Evolutionary conservation across 345 rosid species (phyloP).

Genomic region (Adansonia digitata): DNA sequence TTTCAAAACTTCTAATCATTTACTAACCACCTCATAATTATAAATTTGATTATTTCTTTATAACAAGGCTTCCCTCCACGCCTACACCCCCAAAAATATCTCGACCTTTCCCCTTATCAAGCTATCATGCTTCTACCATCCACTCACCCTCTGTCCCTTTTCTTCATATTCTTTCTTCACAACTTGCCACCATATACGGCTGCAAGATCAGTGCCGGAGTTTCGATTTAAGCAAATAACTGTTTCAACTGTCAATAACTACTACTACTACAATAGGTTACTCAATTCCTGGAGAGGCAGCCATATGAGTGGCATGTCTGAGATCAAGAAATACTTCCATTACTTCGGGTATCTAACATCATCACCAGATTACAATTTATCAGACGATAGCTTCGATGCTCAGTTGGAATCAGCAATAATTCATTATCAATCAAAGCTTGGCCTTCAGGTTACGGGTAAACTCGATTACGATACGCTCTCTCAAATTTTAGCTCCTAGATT

Average conservation of each 20-base stretch:
- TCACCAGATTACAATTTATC: constrained; percentile 14
- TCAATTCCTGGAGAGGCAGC: constrained; percentile 17
- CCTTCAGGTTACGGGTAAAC: constrained; percentile 43
- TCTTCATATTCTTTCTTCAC: constrained; percentile 26
- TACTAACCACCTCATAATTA: background rate
- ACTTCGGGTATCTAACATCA: constrained; percentile 43
- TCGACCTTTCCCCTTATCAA: background rate
- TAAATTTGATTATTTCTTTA: constrained; percentile 23
- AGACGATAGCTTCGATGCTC: constrained; percentile 18
- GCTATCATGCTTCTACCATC: constrained; percentile 23
- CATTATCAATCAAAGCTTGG: constrained; percentile 51
- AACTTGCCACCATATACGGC: constrained; percentile 18
- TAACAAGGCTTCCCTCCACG: constrained; percentile 26
- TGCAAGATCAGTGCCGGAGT: constrained; percentile 29
- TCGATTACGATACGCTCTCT: constrained; percentile 43
- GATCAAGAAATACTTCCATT: constrained; percentile 47
- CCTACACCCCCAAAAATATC: background rate
- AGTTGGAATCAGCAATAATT: constrained; percentile 33
- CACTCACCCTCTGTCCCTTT: constrained; percentile 15
- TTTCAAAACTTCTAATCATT: background rate
- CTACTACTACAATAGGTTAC: constrained; percentile 10
- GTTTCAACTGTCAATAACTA: background rate
- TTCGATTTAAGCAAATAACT: constrained; percentile 6
- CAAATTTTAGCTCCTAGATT: constrained; percentile 48
- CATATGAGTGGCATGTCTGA: constrained; percentile 27